These are phyloP conservation scores for Euphorbia tirucalli DNA, from an alignment of 345 rosid species.

Conservation along the genomic window DNA sequence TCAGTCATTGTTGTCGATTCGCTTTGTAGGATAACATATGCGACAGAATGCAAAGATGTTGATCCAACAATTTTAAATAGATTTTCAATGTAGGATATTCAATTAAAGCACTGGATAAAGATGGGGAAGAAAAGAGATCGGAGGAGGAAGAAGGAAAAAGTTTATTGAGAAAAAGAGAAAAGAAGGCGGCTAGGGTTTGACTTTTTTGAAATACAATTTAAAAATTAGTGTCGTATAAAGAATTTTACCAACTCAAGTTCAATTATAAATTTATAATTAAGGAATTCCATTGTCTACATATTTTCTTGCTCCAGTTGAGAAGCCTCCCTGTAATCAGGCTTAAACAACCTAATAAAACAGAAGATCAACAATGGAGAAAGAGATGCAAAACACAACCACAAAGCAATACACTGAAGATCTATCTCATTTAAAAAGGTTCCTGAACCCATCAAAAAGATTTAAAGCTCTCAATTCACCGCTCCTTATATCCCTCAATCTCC, in stretches of 20 bases:
- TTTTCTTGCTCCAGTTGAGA: not conserved
- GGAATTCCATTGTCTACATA: not conserved
- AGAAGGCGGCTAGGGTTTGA: too few relatives aligned
- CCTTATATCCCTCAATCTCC: slow-evolving; percentile 75
- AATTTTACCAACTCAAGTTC: not conserved
- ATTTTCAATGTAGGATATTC: too few relatives aligned
- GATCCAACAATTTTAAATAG: too few relatives aligned
- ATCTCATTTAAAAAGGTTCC: slow-evolving; percentile 61
- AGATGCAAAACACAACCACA: not conserved
- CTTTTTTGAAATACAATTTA: too few relatives aligned
- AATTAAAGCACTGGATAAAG: too few relatives aligned
- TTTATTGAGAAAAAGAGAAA: too few relatives aligned
- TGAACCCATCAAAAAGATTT: slow-evolving; percentile 58
- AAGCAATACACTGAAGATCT: not conserved
- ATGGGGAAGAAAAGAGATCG: too few relatives aligned
- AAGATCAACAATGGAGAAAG: not conserved
- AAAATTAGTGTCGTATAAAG: not conserved
- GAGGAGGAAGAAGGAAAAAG: too few relatives aligned
- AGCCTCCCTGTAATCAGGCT: not conserved
- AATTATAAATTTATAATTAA: not conserved
- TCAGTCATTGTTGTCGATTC: too few relatives aligned
- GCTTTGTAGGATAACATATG: too few relatives aligned
- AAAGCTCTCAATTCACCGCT: slow-evolving; percentile 87
- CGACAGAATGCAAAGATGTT: too few relatives aligned
- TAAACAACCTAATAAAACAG: not conserved